Evolutionary conservation across 1,284 basidiomycete genomes (phyloP).

Genomic region (Leucoagaricus sp.): DNA sequence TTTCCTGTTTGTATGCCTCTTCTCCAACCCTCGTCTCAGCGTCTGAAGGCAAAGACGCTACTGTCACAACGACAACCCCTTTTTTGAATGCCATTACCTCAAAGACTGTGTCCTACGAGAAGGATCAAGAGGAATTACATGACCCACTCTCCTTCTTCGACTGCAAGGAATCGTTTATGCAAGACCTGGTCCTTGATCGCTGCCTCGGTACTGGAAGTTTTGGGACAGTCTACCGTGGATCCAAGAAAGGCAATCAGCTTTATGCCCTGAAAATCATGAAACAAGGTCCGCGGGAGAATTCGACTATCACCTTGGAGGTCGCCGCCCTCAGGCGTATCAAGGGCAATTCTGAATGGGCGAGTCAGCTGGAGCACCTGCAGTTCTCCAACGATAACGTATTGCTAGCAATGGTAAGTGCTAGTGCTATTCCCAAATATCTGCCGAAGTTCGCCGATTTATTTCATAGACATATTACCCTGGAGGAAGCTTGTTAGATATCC

Average conservation of each 20-base stretch:
- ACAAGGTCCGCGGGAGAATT: not conserved
- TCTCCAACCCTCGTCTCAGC: too few species aligned
- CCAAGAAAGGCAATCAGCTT: not conserved
- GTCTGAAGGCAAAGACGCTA: not conserved
- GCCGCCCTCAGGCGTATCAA: not conserved
- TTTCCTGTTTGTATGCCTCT: too few species aligned
- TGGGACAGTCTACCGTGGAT: not conserved
- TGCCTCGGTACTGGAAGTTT: not conserved
- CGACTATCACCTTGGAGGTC: not conserved
- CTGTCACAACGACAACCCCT: not conserved
- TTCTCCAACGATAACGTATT: not conserved
- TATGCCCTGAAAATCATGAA: constrained; percentile 4
- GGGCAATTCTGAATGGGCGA: not conserved
- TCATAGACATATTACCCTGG: not conserved
- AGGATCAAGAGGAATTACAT: not conserved
- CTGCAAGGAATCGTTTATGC: not conserved
- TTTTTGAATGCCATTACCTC: not conserved
- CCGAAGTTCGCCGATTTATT: too few species aligned
- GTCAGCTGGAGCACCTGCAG: constrained; percentile 1
- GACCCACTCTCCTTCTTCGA: not conserved
- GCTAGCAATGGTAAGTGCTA: not conserved
- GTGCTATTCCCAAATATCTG: too few species aligned
- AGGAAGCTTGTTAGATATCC: not conserved
- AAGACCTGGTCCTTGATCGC: not conserved
- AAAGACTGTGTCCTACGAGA: not conserved